Conservation (phyloP, 768 basidiomycete species). For the Mycena alexandri region DNA sequence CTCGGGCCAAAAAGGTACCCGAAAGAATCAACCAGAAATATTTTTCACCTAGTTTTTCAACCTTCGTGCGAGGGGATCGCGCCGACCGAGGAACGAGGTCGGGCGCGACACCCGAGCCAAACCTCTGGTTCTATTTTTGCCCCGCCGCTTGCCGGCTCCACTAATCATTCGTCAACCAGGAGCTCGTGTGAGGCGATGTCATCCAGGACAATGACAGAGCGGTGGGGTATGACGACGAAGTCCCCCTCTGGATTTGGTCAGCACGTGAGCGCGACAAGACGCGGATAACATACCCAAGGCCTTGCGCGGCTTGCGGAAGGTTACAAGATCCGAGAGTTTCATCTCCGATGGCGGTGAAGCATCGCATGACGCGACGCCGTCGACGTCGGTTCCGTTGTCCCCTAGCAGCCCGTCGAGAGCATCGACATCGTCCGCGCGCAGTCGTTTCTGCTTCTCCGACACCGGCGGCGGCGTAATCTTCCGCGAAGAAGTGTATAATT, state of each 20-base stretch:
- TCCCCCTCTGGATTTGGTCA: conserved; percentile 55
- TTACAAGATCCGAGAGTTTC: conserved; percentile 50
- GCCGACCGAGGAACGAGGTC: no score
- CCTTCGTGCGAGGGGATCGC: no score
- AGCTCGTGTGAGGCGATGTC: conserved; percentile 57
- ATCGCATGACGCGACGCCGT: conserved; percentile 26
- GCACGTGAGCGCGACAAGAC: conserved; percentile 22
- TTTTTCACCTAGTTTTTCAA: no score
- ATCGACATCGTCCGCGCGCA: conserved; percentile 37
- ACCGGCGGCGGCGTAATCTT: conserved; percentile 29
- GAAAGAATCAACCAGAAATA: no score
- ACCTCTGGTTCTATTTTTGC: no score
- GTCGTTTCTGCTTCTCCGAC: conserved; percentile 38
- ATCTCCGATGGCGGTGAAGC: conserved; percentile 42
- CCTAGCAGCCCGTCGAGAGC: conserved; percentile 30
- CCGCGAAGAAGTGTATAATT: conserved; percentile 29
- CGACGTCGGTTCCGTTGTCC: conserved; percentile 24
- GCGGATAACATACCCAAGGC: conserved; percentile 52
- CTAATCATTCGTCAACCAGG: conserved; percentile 64
- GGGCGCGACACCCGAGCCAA: no score
- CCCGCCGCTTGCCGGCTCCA: no score
- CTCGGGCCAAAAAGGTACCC: no score
- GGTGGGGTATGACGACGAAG: conserved; percentile 69
- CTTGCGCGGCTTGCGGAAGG: conserved; percentile 55
- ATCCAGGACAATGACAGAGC: conserved; percentile 70